These are phyloP conservation scores for Brassica juncea DNA, from an alignment of 345 rosid genomes.

Conservation along the genomic window DNA sequence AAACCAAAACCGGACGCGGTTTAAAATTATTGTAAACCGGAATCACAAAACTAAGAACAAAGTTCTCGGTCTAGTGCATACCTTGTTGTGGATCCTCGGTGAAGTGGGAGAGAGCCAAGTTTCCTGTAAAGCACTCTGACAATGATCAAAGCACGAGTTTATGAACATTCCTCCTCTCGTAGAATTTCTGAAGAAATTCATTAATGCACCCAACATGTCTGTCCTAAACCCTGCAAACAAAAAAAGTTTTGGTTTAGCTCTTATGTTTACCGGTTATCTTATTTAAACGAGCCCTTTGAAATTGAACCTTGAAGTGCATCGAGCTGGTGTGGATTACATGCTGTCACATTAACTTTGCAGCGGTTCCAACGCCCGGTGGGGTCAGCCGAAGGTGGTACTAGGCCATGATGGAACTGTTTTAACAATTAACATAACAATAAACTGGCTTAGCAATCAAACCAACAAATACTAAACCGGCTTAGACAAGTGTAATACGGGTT, in stretches of 20 bases:
- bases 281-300: neutral
- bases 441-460: neutral
- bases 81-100: slow-evolving; percentile 73
- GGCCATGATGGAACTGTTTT: slow-evolving; percentile 67
- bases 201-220: slow-evolving; percentile 64
- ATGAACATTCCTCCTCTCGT: slow-evolving; percentile 73
- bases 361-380: slow-evolving; percentile 62
- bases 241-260: neutral
- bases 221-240: slow-evolving; percentile 62
- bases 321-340: slow-evolving; percentile 61
- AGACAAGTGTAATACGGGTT: neutral
- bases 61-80: slow-evolving; percentile 13
- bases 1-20: neutral
- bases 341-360: slow-evolving; percentile 64
- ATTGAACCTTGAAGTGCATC: slow-evolving; percentile 62
- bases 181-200: slow-evolving; percentile 47
- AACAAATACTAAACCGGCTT: slow-evolving; percentile 13
- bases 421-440: neutral
- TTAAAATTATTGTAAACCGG: neutral
- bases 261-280: neutral
- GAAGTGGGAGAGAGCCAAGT: slow-evolving; percentile 86
- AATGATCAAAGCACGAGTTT: slow-evolving; percentile 95
- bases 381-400: slow-evolving; percentile 90
- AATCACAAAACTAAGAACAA: neutral
- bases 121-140: slow-evolving; percentile 83